These are phyloP conservation scores for barrel medic (Medicago truncatula) DNA, from an alignment of 306 rosid genomes.

Conservation along the genomic window MtrunA17r5.0-ANR NC_053043.1:48618501-48619000, in stretches of 20 bases:
- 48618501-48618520: background rate
- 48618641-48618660: conserved; percentile 69
- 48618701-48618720: conserved; percentile 51
- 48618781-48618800: conserved; percentile 52
- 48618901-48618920: conserved; percentile 4
- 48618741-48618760: conserved; percentile 41
- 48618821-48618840: conserved; percentile 74
- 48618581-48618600: too few species aligned
- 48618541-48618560: too few species aligned
- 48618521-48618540: too few species aligned
- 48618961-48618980: conserved; percentile 80
- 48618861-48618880: conserved; percentile 41
- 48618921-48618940: conserved; percentile 35
- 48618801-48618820: conserved; percentile 73
- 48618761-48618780: conserved; percentile 39
- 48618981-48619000: conserved; percentile 64
- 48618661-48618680: conserved; percentile 56
- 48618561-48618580: too few species aligned
- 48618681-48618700: conserved; percentile 51
- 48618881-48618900: conserved; percentile 35
- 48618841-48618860: conserved; percentile 77
- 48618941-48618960: conserved; percentile 90
- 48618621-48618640: background rate
- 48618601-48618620: too few species aligned
- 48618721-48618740: conserved; percentile 45